These are phyloP conservation scores for Colletotrichum sp. DNA, from an alignment of 2,329 filamentous ascomycete species.

Conservation along the genomic window DNA sequence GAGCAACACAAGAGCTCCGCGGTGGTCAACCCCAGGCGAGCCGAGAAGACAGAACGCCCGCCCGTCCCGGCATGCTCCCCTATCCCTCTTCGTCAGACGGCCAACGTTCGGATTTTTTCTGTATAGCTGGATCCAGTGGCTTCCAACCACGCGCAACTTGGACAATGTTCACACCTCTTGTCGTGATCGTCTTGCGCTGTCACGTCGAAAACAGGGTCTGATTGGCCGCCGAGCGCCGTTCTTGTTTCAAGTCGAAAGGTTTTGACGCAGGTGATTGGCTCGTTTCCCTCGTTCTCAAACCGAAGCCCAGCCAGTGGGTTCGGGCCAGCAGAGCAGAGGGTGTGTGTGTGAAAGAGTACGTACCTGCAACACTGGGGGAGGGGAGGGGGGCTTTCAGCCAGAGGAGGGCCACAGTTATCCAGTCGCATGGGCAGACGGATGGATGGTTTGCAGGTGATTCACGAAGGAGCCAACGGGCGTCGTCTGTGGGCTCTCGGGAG, in stretches of 20 bases:
- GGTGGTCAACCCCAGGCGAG: not conserved
- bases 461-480: not conserved
- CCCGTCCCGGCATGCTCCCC: not conserved
- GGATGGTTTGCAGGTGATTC: constrained; percentile 7
- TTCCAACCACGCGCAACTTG: not conserved
- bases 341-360: not conserved
- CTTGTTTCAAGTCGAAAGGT: constrained; percentile 15
- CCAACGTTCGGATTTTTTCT: not conserved
- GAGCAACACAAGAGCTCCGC: not conserved
- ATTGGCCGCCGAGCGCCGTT: constrained; percentile 10
- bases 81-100: constrained; percentile 9
- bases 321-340: not conserved
- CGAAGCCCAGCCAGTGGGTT: constrained; percentile 6
- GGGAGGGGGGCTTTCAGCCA: not conserved
- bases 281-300: constrained; percentile 10
- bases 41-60: not conserved
- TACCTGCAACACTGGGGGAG: not conserved
- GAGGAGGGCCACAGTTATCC: not conserved
- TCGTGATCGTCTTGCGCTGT: constrained; percentile 15
- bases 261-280: constrained; percentile 1
- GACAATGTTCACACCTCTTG: not conserved
- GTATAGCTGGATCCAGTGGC: not conserved
- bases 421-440: not conserved
- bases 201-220: constrained; percentile 9
- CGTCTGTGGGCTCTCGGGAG: not conserved